Evolutionary conservation across 2,329 filamentous ascomycete species (phyloP).

Genomic region (Fusarium armeniacum): DNA sequence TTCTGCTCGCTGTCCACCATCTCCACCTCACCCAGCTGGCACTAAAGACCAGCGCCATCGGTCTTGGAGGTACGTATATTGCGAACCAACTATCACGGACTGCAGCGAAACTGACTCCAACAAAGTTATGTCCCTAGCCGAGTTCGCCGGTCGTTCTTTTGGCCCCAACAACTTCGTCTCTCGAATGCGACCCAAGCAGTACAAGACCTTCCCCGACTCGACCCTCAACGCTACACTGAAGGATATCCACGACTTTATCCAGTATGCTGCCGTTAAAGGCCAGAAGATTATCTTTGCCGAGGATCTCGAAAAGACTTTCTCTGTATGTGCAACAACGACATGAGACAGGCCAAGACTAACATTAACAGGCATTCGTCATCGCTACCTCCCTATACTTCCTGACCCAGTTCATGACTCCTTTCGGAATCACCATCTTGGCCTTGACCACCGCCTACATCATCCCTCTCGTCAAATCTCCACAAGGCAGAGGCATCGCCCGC

Average conservation of each 20-base stretch:
- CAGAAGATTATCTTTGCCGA: slow-evolving; percentile 36
- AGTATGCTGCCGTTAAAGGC: slow-evolving; percentile 28
- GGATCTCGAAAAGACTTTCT: slow-evolving; percentile 36
- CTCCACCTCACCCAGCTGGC: slow-evolving; percentile 37
- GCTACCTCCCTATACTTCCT: slow-evolving; percentile 29
- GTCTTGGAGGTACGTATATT: slow-evolving; percentile 34
- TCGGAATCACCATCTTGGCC: slow-evolving; percentile 31
- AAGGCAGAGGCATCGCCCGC: slow-evolving; percentile 23
- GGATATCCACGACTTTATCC: slow-evolving; percentile 41
- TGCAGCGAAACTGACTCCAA: background rate
- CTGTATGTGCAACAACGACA: background rate
- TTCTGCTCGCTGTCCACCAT: slow-evolving; percentile 36
- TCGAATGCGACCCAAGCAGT: slow-evolving; percentile 39
- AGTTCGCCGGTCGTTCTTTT: slow-evolving; percentile 37
- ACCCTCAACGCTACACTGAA: slow-evolving; percentile 40
- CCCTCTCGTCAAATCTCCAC: slow-evolving; percentile 34
- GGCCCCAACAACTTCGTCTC: slow-evolving; percentile 37
- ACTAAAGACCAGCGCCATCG: slow-evolving; percentile 30
- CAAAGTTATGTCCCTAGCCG: slow-evolving; percentile 30
- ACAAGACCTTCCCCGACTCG: slow-evolving; percentile 39
- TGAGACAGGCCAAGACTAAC: background rate
- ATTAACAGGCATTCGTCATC: slow-evolving; percentile 18
- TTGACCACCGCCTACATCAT: slow-evolving; percentile 32
- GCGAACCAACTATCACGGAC: rapidly evolving
- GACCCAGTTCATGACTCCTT: slow-evolving; percentile 33